Base-by-base conservation (phyloP, 805 yeast species). In the Wilhelminamyces savonicus region DNA sequence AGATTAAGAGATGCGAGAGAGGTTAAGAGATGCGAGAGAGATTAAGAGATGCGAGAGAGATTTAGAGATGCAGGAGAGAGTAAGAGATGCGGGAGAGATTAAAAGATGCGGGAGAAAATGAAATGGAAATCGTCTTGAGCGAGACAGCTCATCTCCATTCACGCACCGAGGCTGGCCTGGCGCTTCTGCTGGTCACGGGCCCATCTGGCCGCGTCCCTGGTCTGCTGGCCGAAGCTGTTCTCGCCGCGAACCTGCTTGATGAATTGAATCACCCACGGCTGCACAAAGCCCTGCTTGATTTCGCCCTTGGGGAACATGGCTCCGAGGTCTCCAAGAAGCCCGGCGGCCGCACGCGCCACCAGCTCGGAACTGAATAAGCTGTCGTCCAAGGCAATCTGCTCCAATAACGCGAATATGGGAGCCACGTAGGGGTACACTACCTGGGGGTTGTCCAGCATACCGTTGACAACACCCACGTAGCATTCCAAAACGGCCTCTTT, bases 191-290 rank as follows among this genome's bases (percentile, higher is more conserved):
- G 95, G 48, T 83, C 95, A 44, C 92, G 75, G 11, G 98, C 97
- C 97, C 97, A 92, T 60, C 88, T 76, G 7, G 97, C 97, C n/a
- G 95, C 84, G 48, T 82, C 92, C 52, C 75, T 77, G 9, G 97
- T 86, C 32, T 69, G 61, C 44, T 73, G 75, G 21, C 76, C 65
- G 50, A 78, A 83, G 19, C 66, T 44, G 38, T 71, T 67, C 50
- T 78, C 79, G 31, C 74, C 49, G 56, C 92, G 75, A 14, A 88
- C 79, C 50, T 68, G 74, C 53, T 76, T 79, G 51, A 92, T 80
- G 50, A 84, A 74, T 16, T 76, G 80, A 5, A 82, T 62, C 16
- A 92, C 76, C 96, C 96, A 86, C 2, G 69, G 78, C 62, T 79
- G 84, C 13, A 60, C 54, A 56, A 78, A 86, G 29, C 69, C 70